phyloP scores from a whole-genome alignment of 441 rosid genomes.

The Isatis lusitanica region DNA sequence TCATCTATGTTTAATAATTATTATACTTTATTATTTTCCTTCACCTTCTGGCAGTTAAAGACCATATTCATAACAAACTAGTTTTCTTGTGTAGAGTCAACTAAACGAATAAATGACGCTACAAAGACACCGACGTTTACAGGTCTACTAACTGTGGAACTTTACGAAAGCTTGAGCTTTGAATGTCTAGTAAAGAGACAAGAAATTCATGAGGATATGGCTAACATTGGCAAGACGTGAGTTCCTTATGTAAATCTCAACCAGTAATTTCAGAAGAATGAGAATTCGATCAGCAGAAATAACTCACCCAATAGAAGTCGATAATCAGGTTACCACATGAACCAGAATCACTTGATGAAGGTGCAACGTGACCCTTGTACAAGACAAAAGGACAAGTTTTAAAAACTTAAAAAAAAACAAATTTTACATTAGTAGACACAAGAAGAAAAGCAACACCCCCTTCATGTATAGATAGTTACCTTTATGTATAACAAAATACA shows the following conservation, averaged over 20 bases:
- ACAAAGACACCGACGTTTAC: conserved; percentile 2
- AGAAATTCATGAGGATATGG: not conserved
- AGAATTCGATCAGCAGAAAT: conserved; percentile 5
- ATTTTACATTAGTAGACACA: not conserved
- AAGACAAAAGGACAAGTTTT: conserved; percentile 27
- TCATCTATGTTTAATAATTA: not conserved
- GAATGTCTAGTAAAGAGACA: conserved; percentile 5
- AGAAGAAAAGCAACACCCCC: conserved; percentile 3
- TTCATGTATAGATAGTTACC: conserved; percentile 45
- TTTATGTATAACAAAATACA: conserved; percentile 85
- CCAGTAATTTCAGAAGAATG: not conserved
- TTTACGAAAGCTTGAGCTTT: conserved; percentile 1
- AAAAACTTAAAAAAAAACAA: conserved; percentile 16
- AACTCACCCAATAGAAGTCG: conserved; percentile 96
- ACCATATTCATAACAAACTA: not conserved
- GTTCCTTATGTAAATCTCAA: not conserved
- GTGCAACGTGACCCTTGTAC: conserved; percentile 81
- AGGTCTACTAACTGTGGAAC: not conserved
- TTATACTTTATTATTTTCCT: not conserved
- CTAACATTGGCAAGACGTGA: conserved; percentile 1
- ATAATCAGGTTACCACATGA: conserved; percentile 88
- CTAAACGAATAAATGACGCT: not conserved
- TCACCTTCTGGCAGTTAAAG: not conserved
- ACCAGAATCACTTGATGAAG: conserved; percentile 94
- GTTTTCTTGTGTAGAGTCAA: not conserved